Evolutionary conservation across 2,329 filamentous ascomycete species (phyloP).

Genomic region (Cryphonectria japonica): DNA sequence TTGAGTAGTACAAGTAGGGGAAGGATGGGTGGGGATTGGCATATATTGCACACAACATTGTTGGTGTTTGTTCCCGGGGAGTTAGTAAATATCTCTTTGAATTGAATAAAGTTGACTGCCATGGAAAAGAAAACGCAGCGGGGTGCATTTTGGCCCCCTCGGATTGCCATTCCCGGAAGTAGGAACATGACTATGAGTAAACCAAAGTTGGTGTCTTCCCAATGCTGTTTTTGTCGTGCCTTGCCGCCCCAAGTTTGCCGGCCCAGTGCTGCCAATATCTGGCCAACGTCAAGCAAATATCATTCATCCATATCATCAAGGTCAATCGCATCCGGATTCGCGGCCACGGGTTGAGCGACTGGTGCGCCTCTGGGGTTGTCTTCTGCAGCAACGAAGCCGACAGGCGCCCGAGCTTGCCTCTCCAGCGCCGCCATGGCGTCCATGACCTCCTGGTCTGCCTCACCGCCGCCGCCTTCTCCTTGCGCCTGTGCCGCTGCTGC

Average conservation of each 20-base stretch:
- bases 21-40: neutral
- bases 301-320: slow-evolving; percentile 73
- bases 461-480: slow-evolving; percentile 46
- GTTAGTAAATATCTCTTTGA: slow-evolving; percentile 6
- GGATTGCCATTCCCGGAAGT: neutral
- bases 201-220: slow-evolving; percentile 3
- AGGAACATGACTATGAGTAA: slow-evolving; percentile 1
- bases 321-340: slow-evolving; percentile 86
- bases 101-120: slow-evolving; percentile 22
- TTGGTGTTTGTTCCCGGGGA: slow-evolving; percentile 6
- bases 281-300: slow-evolving; percentile 30
- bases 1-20: neutral
- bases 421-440: slow-evolving; percentile 93
- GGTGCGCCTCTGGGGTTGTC: slow-evolving; percentile 66
- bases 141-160: neutral
- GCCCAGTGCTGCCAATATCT: slow-evolving; percentile 16
- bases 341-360: slow-evolving; percentile 50
- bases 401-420: slow-evolving; percentile 82
- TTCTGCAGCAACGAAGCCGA: slow-evolving; percentile 88
- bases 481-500: slow-evolving; percentile 54
- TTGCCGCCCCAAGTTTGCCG: slow-evolving; percentile 1
- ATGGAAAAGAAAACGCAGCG: slow-evolving; percentile 12
- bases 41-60: neutral
- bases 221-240: neutral
- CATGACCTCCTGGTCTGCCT: slow-evolving; percentile 54